These are phyloP conservation scores for Talaromyces thailandensis DNA, from an alignment of 495 filamentous ascomycete species.

Conservation along the genomic window DNA sequence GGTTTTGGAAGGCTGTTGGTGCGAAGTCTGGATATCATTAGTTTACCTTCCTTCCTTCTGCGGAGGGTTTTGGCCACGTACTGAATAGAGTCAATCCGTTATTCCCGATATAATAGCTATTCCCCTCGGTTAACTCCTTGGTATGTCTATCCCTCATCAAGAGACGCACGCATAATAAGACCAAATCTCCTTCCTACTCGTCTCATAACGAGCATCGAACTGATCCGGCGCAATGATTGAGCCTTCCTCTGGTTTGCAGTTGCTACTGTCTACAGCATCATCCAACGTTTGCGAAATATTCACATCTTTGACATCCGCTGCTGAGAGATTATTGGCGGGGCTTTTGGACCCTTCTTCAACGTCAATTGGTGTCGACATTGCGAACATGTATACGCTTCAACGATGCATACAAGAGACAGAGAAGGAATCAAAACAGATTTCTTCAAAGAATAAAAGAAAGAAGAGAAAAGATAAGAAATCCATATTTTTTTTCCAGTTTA, in stretches of 20 bases:
- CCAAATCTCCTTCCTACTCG: conserved; percentile 52
- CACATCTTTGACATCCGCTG: background rate
- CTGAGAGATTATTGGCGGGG: background rate
- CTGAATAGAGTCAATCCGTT: conserved; percentile 59
- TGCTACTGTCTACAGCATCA: background rate
- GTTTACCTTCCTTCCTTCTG: conserved; percentile 1
- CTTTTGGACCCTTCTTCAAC: background rate
- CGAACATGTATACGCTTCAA: background rate
- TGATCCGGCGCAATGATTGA: conserved; percentile 35
- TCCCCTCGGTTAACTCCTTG: conserved; percentile 11
- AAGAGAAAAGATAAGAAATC: background rate
- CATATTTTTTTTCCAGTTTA: background rate
- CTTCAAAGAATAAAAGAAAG: background rate
- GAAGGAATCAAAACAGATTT: background rate
- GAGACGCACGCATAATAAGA: conserved; percentile 48
- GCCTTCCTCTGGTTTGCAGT: conserved; percentile 14
- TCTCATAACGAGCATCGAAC: conserved; percentile 39
- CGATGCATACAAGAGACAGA: background rate
- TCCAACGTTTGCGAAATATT: background rate
- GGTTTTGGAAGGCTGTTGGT: conserved; percentile 57
- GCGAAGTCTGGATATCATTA: conserved; percentile 40
- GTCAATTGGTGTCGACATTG: background rate
- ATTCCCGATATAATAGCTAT: conserved; percentile 57
- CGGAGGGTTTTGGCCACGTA: conserved; percentile 9
- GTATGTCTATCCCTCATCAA: background rate